phyloP scores from a whole-genome alignment of 2,329 filamentous ascomycete species.

The Davidsoniella neocaledoniae region DNA sequence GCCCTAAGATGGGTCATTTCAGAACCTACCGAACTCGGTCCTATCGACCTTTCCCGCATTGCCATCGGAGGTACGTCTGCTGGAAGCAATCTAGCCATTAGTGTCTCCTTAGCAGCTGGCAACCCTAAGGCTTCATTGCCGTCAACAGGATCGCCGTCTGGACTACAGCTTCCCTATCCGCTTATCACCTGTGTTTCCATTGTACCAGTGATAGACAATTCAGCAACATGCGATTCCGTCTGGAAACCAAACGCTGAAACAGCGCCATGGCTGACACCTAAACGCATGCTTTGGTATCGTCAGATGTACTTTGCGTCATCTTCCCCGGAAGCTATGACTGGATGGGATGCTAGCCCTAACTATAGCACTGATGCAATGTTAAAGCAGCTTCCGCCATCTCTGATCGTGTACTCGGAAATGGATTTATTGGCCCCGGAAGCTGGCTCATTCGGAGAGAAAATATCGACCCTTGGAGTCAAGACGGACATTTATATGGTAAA shows the following conservation, averaged over 20 bases:
- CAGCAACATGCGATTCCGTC: slow-evolving; percentile 16
- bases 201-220: slow-evolving; percentile 22
- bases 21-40: slow-evolving; percentile 24
- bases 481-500: background rate
- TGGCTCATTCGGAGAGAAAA: no score
- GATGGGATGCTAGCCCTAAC: no score
- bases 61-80: slow-evolving; percentile 33
- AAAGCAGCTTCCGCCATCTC: no score
- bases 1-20: slow-evolving; percentile 25
- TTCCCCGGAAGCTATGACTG: no score
- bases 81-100: slow-evolving; percentile 31
- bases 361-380: no score
- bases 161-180: no score
- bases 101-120: slow-evolving; percentile 17
- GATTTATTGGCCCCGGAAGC: no score
- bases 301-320: slow-evolving; percentile 17
- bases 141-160: no score
- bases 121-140: background rate
- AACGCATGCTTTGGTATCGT: slow-evolving; percentile 23
- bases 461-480: background rate
- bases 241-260: slow-evolving; percentile 13
- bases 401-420: no score
- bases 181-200: slow-evolving; percentile 13
- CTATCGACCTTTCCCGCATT: slow-evolving; percentile 26
- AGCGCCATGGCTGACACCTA: slow-evolving; percentile 20